These are phyloP conservation scores for Daldinia childiae DNA, from an alignment of 495 filamentous ascomycete species.

Conservation along the genomic window DNA sequence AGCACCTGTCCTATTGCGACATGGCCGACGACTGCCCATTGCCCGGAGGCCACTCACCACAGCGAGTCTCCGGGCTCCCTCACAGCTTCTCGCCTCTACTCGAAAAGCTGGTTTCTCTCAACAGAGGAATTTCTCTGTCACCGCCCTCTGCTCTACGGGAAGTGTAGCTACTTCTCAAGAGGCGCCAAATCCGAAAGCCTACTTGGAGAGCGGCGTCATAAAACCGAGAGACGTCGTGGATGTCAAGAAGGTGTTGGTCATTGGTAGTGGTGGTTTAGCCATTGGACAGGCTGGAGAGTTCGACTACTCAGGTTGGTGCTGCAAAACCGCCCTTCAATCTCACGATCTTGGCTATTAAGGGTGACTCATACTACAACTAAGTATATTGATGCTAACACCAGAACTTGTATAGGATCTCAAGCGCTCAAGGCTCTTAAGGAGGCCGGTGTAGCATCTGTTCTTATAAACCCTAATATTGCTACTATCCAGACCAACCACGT, in stretches of 20 bases:
- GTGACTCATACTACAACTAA: conserved; percentile 46
- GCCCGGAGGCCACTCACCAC: conserved; percentile 51
- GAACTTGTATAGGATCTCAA: conserved; percentile 74
- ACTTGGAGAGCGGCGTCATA: conserved; percentile 85
- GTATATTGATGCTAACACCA: conserved; percentile 19
- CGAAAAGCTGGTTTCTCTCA: conserved; percentile 44
- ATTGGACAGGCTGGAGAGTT: conserved; percentile 99
- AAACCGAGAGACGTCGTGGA: conserved; percentile 79
- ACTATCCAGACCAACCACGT: conserved; percentile 98
- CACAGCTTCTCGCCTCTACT: conserved; percentile 46
- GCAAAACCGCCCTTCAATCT: conserved; percentile 48
- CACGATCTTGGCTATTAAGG: conserved; percentile 16
- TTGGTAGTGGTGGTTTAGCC: conserved; percentile 93
- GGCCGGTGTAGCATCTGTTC: conserved; percentile 91
- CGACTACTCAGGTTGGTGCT: conserved; percentile 84
- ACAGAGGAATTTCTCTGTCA: conserved; percentile 54
- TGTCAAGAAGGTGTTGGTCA: conserved; percentile 98
- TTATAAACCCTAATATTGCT: conserved; percentile 99
- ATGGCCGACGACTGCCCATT: conserved; percentile 58
- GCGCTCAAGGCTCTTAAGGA: conserved; percentile 97
- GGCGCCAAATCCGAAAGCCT: conserved; percentile 86
- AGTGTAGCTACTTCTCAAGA: conserved; percentile 57
- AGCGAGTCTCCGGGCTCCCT: conserved; percentile 42
- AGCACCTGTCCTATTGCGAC: conserved; percentile 59
- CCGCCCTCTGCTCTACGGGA: conserved; percentile 45